phyloP scores from a whole-genome alignment of 495 filamentous ascomycete species.

The Penicillium tannophilum region DNA sequence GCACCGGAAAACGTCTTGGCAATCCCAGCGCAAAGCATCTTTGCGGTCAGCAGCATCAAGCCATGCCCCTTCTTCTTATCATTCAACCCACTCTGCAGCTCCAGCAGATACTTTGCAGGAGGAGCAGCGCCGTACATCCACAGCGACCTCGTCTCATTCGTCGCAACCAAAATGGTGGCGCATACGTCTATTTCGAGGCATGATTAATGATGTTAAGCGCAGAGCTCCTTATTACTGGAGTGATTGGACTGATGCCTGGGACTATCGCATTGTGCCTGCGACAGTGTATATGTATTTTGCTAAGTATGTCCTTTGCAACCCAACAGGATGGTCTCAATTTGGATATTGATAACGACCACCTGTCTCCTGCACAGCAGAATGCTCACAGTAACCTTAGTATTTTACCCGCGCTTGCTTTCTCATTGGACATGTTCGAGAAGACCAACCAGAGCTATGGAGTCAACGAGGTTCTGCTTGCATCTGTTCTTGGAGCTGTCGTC shows the following conservation, averaged over 20 bases:
- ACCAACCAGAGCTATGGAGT: slow-evolving; percentile 79
- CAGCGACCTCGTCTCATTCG: slow-evolving; percentile 17
- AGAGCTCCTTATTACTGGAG: slow-evolving; percentile 73
- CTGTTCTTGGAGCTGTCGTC: slow-evolving; percentile 75
- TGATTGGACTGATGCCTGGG: slow-evolving; percentile 83
- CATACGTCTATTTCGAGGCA: slow-evolving; percentile 60
- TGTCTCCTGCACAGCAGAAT: not conserved
- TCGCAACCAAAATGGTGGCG: slow-evolving; percentile 58
- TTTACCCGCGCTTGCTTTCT: slow-evolving; percentile 80
- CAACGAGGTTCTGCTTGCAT: slow-evolving; percentile 80
- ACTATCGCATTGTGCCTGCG: slow-evolving; percentile 79
- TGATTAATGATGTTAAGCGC: slow-evolving; percentile 73
- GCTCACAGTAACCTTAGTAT: slow-evolving; percentile 54
- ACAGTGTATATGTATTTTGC: slow-evolving; percentile 92
- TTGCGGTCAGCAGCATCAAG: slow-evolving; percentile 21
- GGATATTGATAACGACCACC: not conserved
- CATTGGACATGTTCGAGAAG: slow-evolving; percentile 82
- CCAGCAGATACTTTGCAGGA: slow-evolving; percentile 14
- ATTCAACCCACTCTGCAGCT: slow-evolving; percentile 14
- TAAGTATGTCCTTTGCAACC: slow-evolving; percentile 56
- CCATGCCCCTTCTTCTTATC: slow-evolving; percentile 14
- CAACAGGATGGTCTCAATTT: not conserved
- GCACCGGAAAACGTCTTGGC: slow-evolving; percentile 36
- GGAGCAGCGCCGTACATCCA: slow-evolving; percentile 14
- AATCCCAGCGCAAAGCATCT: slow-evolving; percentile 31